phyloP scores from a whole-genome alignment of 2,329 filamentous ascomycete species.

The Drechslera avenae region DNA sequence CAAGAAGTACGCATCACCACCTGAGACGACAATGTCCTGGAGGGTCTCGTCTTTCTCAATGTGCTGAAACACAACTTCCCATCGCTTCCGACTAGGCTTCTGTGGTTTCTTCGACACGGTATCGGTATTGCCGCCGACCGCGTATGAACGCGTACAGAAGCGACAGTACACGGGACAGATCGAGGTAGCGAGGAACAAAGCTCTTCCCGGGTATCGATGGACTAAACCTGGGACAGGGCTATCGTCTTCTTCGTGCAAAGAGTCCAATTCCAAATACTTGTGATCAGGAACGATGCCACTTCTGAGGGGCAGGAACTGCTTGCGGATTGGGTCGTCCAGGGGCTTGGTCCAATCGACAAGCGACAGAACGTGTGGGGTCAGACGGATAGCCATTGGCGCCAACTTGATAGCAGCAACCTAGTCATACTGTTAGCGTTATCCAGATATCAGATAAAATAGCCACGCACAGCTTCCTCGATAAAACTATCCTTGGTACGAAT shows the following conservation, averaged over 20 bases:
- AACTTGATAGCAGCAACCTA: conserved; percentile 55
- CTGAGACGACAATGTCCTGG: conserved; percentile 66
- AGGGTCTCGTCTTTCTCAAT: conserved; percentile 58
- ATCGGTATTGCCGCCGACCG: conserved; percentile 61
- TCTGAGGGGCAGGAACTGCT: conserved; percentile 64
- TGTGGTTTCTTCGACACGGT: conserved; percentile 51
- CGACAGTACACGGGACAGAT: conserved; percentile 68
- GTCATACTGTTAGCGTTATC: background rate
- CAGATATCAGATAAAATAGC: background rate
- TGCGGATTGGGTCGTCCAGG: conserved; percentile 63
- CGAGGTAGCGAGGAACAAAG: conserved; percentile 64
- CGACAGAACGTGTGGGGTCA: conserved; percentile 66
- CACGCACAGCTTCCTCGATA: conserved; percentile 55
- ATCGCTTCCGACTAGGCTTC: conserved; percentile 53
- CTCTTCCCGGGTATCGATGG: conserved; percentile 68
- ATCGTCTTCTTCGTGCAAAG: conserved; percentile 62
- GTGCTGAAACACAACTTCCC: conserved; percentile 63
- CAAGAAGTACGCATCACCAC: conserved; percentile 66
- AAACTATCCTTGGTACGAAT: conserved; percentile 59
- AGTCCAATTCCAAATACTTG: conserved; percentile 60
- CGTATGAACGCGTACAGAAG: conserved; percentile 66
- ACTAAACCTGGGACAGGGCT: conserved; percentile 63
- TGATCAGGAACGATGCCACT: conserved; percentile 62
- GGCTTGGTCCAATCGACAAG: conserved; percentile 65
- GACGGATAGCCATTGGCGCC: conserved; percentile 64